A percentile compares a stretch with the other conserved stretches of the same genome.
phyloP scores from a whole-genome alignment of 768 basidiomycete genomes.

The Boletus eberwhitei region DNA sequence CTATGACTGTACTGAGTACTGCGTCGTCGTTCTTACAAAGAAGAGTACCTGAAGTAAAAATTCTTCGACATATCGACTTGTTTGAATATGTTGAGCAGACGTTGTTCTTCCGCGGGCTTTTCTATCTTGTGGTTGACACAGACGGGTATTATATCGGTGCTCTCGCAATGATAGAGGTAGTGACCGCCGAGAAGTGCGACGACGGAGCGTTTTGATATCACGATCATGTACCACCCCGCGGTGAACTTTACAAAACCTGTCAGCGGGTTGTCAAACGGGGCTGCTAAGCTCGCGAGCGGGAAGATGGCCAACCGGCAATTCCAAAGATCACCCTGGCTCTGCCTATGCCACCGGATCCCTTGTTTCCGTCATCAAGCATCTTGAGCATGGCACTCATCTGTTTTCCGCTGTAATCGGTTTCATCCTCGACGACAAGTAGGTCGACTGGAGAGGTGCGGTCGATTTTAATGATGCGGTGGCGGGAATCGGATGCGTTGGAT shows the following conservation, averaged over 20 bases:
- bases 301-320: slow-evolving; percentile 57
- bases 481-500: slow-evolving; percentile 82
- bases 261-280: not conserved
- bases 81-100: slow-evolving; percentile 86
- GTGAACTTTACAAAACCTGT: slow-evolving; percentile 89
- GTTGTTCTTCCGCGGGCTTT: slow-evolving; percentile 83
- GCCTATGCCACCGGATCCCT: slow-evolving; percentile 79
- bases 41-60: slow-evolving; percentile 88
- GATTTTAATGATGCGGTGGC: slow-evolving; percentile 90
- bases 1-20: slow-evolving; percentile 36
- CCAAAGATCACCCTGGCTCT: slow-evolving; percentile 79
- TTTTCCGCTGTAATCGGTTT: slow-evolving; percentile 80
- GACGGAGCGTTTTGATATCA: slow-evolving; percentile 85
- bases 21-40: not conserved
- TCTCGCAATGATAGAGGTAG: slow-evolving; percentile 95
- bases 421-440: slow-evolving; percentile 79
- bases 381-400: slow-evolving; percentile 90
- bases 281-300: no score
- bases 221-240: slow-evolving; percentile 93
- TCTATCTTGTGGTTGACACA: slow-evolving; percentile 80
- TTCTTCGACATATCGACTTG: slow-evolving; percentile 99
- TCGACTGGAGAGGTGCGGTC: slow-evolving; percentile 80
- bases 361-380: slow-evolving; percentile 96
- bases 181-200: slow-evolving; percentile 94
- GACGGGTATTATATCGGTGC: slow-evolving; percentile 78